Evolutionary conservation across 2,329 filamentous ascomycete genomes (phyloP).

Genomic region (Beauveria caledonica): DNA sequence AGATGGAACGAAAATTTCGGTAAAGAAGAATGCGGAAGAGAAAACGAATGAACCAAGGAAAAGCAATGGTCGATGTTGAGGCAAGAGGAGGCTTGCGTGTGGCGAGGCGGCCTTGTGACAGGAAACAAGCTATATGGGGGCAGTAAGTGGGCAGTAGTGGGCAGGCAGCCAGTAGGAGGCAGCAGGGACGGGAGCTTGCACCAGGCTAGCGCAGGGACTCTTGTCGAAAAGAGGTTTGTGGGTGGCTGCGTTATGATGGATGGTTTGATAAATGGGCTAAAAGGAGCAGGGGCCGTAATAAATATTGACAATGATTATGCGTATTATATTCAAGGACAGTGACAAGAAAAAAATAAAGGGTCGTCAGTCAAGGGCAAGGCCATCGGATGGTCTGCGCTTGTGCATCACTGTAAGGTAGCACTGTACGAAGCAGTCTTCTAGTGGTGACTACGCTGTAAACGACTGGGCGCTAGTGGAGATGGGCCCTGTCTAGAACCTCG

Average conservation of each 20-base stretch:
- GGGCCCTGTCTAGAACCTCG: neutral
- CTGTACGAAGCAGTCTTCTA: neutral
- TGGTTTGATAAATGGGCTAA: no score
- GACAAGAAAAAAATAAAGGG: no score
- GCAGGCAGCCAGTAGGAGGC: neutral
- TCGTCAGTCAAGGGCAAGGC: neutral
- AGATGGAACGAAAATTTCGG: neutral
- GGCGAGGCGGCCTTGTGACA: slow-evolving; percentile 11
- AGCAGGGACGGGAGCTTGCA: neutral
- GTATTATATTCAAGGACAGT: no score
- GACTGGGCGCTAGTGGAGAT: neutral
- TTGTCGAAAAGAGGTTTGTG: neutral
- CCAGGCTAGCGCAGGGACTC: neutral
- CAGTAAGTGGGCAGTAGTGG: neutral
- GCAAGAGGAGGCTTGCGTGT: slow-evolving; percentile 11
- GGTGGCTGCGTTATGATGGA: neutral
- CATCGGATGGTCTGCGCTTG: no score
- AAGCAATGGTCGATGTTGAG: slow-evolving; percentile 5
- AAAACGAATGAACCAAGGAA: neutral
- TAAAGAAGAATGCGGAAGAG: neutral
- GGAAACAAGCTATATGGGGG: slow-evolving; percentile 4
- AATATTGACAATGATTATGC: no score
- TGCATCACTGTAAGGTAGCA: no score
- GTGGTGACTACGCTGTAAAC: neutral
- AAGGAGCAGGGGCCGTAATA: no score